phyloP scores from a whole-genome alignment of 2,329 filamentous ascomycete species.

The Sarocladium kiliense region DNA sequence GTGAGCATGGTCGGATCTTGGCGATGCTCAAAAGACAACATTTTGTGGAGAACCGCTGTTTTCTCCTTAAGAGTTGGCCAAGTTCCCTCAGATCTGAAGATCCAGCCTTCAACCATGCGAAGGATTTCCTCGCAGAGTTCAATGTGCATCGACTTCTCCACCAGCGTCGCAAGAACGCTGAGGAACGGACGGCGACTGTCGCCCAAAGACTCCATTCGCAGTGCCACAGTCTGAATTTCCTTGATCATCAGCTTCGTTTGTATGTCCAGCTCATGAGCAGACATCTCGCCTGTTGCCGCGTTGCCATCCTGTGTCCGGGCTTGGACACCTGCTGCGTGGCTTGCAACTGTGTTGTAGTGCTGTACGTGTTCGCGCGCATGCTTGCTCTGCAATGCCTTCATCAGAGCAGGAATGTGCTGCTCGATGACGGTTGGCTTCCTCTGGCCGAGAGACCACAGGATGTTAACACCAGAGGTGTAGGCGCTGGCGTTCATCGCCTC shows the following conservation, averaged over 20 bases:
- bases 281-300: constrained; percentile 51
- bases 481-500: constrained; percentile 79
- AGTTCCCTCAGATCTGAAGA: constrained; percentile 90
- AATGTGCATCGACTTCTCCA: constrained; percentile 88
- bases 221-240: constrained; percentile 85
- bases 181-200: constrained; percentile 91
- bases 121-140: constrained; percentile 88
- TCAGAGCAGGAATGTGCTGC: constrained; percentile 77
- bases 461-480: constrained; percentile 84
- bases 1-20: constrained; percentile 78
- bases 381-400: constrained; percentile 91
- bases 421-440: constrained; percentile 85
- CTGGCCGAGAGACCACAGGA: constrained; percentile 85
- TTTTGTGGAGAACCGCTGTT: constrained; percentile 97
- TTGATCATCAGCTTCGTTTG: constrained; percentile 90
- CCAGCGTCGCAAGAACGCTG: constrained; percentile 87
- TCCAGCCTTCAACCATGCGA: constrained; percentile 90
- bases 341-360: constrained; percentile 58
- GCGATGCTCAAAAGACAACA: constrained; percentile 90
- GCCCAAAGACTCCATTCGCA: constrained; percentile 86
- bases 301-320: constrained; percentile 19
- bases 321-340: constrained; percentile 48
- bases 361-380: constrained; percentile 90
- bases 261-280: constrained; percentile 76
- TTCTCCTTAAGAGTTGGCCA: constrained; percentile 99